These are phyloP conservation scores for Lumnitzera racemosa DNA, from an alignment of 345 rosid genomes.

Conservation along the genomic window DNA sequence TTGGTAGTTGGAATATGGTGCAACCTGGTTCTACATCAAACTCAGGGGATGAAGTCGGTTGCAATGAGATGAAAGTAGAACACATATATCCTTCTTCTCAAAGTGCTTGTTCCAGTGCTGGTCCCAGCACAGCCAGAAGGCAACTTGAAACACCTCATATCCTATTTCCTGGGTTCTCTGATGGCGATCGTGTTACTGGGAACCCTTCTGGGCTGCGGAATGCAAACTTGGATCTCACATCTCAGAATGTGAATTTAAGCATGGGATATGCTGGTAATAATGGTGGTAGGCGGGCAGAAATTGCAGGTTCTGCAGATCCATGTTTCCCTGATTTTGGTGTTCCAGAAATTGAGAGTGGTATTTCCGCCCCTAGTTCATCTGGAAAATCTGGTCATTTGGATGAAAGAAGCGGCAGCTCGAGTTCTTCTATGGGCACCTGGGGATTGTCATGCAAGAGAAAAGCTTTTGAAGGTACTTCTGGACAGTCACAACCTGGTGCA, in stretches of 20 bases:
- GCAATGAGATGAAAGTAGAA: constrained; percentile 43
- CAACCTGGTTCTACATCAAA: constrained; percentile 50
- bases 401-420: constrained; percentile 44
- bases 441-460: constrained; percentile 86
- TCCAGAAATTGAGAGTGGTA: constrained; percentile 23
- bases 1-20: constrained; percentile 51
- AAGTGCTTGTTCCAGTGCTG: constrained; percentile 22
- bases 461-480: constrained; percentile 75
- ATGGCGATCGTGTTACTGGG: constrained; percentile 33
- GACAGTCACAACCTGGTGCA: constrained; percentile 43
- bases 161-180: constrained; percentile 26
- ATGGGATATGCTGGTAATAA: constrained; percentile 28
- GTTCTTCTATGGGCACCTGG: constrained; percentile 58
- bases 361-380: constrained; percentile 39
- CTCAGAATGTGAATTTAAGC: constrained; percentile 30
- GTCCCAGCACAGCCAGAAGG: constrained; percentile 47
- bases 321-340: constrained; percentile 19
- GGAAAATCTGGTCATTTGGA: constrained; percentile 53
- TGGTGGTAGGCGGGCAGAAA: constrained; percentile 22
- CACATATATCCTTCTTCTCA: constrained; percentile 34
- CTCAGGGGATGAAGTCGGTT: constrained; percentile 32
- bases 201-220: constrained; percentile 36
- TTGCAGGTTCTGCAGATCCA: constrained; percentile 22
- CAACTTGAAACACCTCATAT: constrained; percentile 25
- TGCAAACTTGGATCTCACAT: constrained; percentile 40